Base-by-base conservation (phyloP, 2,329 filamentous ascomycete species). In the Penicillium sp. region DNA sequence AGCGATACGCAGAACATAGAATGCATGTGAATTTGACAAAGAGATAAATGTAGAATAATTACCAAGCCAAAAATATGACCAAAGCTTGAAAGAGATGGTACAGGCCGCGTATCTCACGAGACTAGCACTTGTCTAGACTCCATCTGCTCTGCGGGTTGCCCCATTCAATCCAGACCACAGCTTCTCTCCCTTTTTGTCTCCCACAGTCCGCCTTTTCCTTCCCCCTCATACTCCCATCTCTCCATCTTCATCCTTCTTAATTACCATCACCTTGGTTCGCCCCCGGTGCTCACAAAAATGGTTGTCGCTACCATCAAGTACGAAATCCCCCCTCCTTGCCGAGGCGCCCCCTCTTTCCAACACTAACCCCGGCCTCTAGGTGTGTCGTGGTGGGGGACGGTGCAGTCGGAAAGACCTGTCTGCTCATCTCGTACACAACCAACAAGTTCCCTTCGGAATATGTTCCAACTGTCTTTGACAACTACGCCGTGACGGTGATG, bases 361-460 rank as follows among this genome's bases (percentile, higher is more conserved):
- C 58, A 66, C 66, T 61, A 62, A 60, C 55, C 45, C 60, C 29
- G 45, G 35, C 39, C 46, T 59, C 48, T 68, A 99, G 95, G 81
- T 99, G 95, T 81, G 95, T 99, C 72, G 95, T 99, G 69, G 95
- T 99, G 71, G 95, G 95, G 76, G 95, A 99, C 79, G 95, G 95
- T 93, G 95, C 95, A 66, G 95, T 99, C 68, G 95, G 95, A 77
- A 99, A 99, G 85, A 99, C 95, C 66, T 99, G 95, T 80, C 87
- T 99, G 64, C 87, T 99, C 74, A 99, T 99, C 81, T 96, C 91
- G 76, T 99, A 99, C 80, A 99, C 95, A 64, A 99, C 95, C 64
- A 99, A 99, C 85, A 98, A 98, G 73, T 99, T 99, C 78, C 95
- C 95, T 35, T 97, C 93, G 71, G 95, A 99, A 93, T 99, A 99